Percentiles rank a stretch among this genome's conserved stretches.
Conservation (phyloP, 176 grass and related monocot genomes). For the Phoenix dactylifera region DNA sequence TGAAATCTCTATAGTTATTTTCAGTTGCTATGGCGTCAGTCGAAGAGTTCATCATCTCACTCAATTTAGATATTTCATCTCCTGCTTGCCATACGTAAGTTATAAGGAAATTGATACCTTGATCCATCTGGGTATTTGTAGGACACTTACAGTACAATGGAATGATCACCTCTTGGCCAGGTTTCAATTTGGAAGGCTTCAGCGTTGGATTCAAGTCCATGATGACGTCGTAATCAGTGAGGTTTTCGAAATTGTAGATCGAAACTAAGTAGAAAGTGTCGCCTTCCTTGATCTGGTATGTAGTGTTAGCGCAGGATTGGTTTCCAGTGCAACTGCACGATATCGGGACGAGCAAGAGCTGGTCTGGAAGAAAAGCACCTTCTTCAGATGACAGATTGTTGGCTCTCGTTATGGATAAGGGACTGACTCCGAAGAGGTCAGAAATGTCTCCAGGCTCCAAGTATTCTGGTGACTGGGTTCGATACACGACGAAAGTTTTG, state of each 20-base stretch:
- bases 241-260: slow-evolving; percentile 24
- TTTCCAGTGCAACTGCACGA: slow-evolving; percentile 34
- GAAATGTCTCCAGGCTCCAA: slow-evolving; percentile 34
- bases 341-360: slow-evolving; percentile 47
- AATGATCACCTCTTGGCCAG: slow-evolving; percentile 25
- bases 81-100: slow-evolving; percentile 41
- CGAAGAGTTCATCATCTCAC: slow-evolving; percentile 23
- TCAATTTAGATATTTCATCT: slow-evolving; percentile 29
- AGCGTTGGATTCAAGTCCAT: slow-evolving; percentile 23
- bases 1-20: slow-evolving; percentile 32
- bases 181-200: background rate
- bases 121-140: slow-evolving; percentile 5
- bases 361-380: slow-evolving; percentile 25
- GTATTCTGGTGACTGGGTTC: slow-evolving; percentile 30
- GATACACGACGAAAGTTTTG: slow-evolving; percentile 39
- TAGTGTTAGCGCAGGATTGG: slow-evolving; percentile 41
- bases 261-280: slow-evolving; percentile 44
- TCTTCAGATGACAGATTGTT: slow-evolving; percentile 44
- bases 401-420: slow-evolving; percentile 20
- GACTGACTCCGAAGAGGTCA: slow-evolving; percentile 51
- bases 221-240: slow-evolving; percentile 20
- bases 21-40: slow-evolving; percentile 9
- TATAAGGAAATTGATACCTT: slow-evolving; percentile 12
- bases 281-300: slow-evolving; percentile 24
- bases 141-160: slow-evolving; percentile 53